Conservation (phyloP, 164 flowering plant species). For the Annona squamosa region DNA sequence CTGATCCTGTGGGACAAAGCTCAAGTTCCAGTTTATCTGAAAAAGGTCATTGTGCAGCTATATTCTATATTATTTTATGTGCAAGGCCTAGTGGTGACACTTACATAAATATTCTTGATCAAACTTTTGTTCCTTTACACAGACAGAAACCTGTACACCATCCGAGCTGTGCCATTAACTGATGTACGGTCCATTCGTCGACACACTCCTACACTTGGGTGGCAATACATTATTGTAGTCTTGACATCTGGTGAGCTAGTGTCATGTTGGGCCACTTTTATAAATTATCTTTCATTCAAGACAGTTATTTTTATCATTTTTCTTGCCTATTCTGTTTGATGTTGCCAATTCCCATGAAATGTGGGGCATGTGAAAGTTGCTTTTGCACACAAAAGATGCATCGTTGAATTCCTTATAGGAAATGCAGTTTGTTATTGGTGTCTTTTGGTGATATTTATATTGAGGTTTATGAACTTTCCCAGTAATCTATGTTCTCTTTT, state of each 20-base stretch:
- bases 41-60: slow-evolving; percentile 44
- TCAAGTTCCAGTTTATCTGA: slow-evolving; percentile 63
- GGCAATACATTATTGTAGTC: slow-evolving; percentile 91
- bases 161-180: slow-evolving; percentile 68
- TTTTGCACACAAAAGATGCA: neutral
- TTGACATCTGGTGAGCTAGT: slow-evolving; percentile 60
- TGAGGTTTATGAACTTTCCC: neutral
- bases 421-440: neutral
- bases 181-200: slow-evolving; percentile 85
- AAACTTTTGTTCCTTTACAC: slow-evolving; percentile 16
- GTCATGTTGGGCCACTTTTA: neutral
- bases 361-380: neutral
- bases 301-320: neutral
- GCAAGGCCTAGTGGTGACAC: neutral
- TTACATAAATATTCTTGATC: neutral
- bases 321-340: neutral
- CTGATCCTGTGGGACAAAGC: slow-evolving; percentile 30
- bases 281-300: neutral
- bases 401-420: neutral
- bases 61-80: neutral
- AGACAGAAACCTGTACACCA: slow-evolving; percentile 88
- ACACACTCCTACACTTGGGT: slow-evolving; percentile 88
- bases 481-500: neutral
- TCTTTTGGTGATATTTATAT: neutral
- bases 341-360: neutral